Evolutionary conservation across 139 green algal species (phyloP).

Genomic region (Coelastrella sp.): DNA sequence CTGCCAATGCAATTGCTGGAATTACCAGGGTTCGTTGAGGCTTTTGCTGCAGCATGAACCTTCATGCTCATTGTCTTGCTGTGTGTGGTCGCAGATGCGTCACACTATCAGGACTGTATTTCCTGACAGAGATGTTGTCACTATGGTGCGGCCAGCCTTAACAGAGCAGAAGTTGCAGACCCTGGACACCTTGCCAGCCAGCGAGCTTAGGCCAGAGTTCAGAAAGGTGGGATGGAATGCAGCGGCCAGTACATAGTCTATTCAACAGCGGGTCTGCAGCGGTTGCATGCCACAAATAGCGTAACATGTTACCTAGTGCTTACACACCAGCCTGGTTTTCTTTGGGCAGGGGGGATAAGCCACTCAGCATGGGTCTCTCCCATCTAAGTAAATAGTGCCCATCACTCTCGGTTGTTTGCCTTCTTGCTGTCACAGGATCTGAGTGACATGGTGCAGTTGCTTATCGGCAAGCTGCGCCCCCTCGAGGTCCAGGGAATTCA

Average conservation of each 20-base stretch:
- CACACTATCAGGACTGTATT: conserved; percentile 86
- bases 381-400: no score
- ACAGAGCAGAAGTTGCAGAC: conserved; percentile 79
- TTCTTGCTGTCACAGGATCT: conserved; percentile 64
- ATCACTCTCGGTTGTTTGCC: neutral
- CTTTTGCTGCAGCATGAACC: neutral
- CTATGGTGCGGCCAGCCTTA: conserved; percentile 78
- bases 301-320: no score
- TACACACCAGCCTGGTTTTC: no score
- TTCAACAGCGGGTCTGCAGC: no score
- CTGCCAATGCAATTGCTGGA: no score
- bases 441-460: conserved; percentile 74
- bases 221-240: conserved; percentile 46
- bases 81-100: conserved; percentile 65
- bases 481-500: conserved; percentile 72
- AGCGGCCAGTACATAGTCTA: no score
- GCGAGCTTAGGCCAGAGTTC: conserved; percentile 88
- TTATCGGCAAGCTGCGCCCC: conserved; percentile 74
- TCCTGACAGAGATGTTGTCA: conserved; percentile 86
- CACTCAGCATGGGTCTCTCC: no score
- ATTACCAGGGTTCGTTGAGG: neutral
- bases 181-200: conserved; percentile 70
- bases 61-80: neutral
- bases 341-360: no score
- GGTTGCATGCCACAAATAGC: no score